A percentile compares a stretch with the other conserved stretches of the same genome.
phyloP scores from a whole-genome alignment of 106 monocot genomes.

The Alisma plantagoaquatica region DNA sequence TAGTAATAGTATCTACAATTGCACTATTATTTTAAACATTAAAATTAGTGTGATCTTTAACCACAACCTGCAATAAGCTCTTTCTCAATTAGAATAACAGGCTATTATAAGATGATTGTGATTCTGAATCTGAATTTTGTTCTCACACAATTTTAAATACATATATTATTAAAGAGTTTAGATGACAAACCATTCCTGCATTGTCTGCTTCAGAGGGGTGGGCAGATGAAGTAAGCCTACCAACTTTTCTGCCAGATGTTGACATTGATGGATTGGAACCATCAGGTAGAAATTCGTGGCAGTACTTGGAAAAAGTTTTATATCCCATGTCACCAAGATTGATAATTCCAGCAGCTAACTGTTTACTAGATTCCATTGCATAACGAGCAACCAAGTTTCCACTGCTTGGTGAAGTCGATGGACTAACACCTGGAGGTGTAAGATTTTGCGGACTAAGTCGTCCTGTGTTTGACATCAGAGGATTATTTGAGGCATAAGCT shows the following conservation, averaged over 20 bases:
- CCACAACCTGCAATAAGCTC: no score
- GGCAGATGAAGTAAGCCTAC: constrained; percentile 27
- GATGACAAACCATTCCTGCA: constrained; percentile 70
- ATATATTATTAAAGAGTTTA: no score
- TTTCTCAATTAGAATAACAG: no score
- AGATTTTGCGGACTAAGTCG: constrained; percentile 92
- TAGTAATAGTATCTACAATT: not conserved
- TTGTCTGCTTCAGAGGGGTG: constrained; percentile 79
- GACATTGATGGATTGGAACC: constrained; percentile 65
- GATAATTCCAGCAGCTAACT: constrained; percentile 83
- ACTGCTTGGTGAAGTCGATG: constrained; percentile 84
- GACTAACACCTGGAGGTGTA: constrained; percentile 78
- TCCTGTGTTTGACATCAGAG: constrained; percentile 64
- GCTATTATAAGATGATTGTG: no score
- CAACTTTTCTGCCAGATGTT: constrained; percentile 50
- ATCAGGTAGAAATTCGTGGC: constrained; percentile 76
- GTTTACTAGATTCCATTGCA: constrained; percentile 98
- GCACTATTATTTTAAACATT: no score
- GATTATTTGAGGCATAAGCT: constrained; percentile 88
- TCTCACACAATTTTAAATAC: no score
- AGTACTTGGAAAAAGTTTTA: constrained; percentile 85
- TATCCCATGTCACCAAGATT: constrained; percentile 92
- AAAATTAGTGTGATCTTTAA: no score
- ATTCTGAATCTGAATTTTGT: no score
- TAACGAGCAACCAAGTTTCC: constrained; percentile 93